These are phyloP conservation scores for Yamadazyma oceani DNA, from an alignment of 1,139 yeast genomes.

Conservation along the genomic window DNA sequence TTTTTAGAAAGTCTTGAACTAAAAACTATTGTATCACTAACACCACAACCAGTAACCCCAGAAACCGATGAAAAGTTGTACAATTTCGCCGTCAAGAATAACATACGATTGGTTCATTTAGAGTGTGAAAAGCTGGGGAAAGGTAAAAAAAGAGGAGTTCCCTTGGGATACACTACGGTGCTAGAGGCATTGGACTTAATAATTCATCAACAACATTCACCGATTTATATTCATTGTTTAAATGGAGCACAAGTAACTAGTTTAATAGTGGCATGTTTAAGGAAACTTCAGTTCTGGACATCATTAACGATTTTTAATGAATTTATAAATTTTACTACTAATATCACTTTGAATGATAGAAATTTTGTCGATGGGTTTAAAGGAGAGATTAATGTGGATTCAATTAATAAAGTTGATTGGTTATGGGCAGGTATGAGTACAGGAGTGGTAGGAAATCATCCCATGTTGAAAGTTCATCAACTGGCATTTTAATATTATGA, in stretches of 20 bases:
- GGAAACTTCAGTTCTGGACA: slow-evolving; percentile 88
- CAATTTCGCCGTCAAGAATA: slow-evolving; percentile 49
- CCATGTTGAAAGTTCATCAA: slow-evolving; percentile 38
- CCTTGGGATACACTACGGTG: slow-evolving; percentile 67
- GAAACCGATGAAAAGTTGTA: slow-evolving; percentile 52
- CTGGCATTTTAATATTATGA: slow-evolving; percentile 2
- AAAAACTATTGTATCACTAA: slow-evolving; percentile 73
- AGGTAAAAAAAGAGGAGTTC: slow-evolving; percentile 77
- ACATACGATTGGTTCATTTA: slow-evolving; percentile 59
- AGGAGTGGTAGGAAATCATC: slow-evolving; percentile 51
- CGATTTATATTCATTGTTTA: slow-evolving; percentile 80
- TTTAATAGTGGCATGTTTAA: slow-evolving; percentile 77
- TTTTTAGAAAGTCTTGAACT: slow-evolving; percentile 68
- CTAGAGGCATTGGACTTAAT: slow-evolving; percentile 59
- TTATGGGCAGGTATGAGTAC: slow-evolving; percentile 71
- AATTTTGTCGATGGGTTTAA: slow-evolving; percentile 78
- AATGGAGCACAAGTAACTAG: slow-evolving; percentile 91
- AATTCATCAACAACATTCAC: slow-evolving; percentile 59
- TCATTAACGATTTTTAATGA: slow-evolving; percentile 86
- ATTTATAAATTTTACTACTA: slow-evolving; percentile 74
- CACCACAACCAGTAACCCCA: slow-evolving; percentile 68
- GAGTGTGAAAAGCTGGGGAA: slow-evolving; percentile 67
- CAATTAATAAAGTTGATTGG: slow-evolving; percentile 62
- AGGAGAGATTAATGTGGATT: slow-evolving; percentile 57
- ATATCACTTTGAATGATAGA: slow-evolving; percentile 79